phyloP scores from a whole-genome alignment of 1,284 basidiomycete genomes.

The Pterulicium gracile region DNA sequence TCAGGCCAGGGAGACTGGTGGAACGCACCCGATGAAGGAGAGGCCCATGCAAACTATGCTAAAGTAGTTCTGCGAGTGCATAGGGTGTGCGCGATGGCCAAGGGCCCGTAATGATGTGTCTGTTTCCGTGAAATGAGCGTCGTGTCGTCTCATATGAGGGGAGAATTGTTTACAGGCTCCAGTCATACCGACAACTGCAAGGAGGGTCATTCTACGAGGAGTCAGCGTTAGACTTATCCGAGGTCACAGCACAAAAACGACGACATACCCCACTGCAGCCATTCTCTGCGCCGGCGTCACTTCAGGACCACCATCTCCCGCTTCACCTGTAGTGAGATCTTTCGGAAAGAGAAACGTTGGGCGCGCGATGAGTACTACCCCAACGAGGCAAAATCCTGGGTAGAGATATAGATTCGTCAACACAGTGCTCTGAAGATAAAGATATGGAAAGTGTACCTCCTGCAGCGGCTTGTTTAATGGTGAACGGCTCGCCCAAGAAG shows the following conservation, averaged over 20 bases:
- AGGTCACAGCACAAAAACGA: conserved; percentile 6
- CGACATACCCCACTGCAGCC: conserved; percentile 37
- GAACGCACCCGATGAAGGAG: conserved; percentile 34
- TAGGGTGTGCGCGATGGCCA: conserved; percentile 60
- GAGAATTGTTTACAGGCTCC: conserved; percentile 37
- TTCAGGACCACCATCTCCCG: conserved; percentile 14
- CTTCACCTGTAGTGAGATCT: conserved; percentile 5
- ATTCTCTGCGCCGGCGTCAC: conserved; percentile 33
- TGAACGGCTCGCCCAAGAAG: conserved; percentile 57
- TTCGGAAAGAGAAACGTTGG: conserved; percentile 32
- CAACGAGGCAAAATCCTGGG: conserved; percentile 40
- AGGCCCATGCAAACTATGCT: conserved; percentile 51
- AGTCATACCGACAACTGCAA: conserved; percentile 53
- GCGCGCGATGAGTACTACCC: conserved; percentile 54
- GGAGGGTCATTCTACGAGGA: conserved; percentile 33
- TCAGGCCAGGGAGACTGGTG: neutral
- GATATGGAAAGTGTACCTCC: no score
- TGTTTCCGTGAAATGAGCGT: conserved; percentile 16
- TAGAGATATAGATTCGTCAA: no score
- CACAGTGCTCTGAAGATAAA: no score
- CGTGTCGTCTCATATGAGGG: neutral
- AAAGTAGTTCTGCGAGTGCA: conserved; percentile 67
- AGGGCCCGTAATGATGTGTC: conserved; percentile 62
- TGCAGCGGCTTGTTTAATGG: conserved; percentile 46
- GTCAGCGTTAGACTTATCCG: neutral